Base-by-base conservation (phyloP, 768 basidiomycete species). In the Tricholoma furcatifolium region DNA sequence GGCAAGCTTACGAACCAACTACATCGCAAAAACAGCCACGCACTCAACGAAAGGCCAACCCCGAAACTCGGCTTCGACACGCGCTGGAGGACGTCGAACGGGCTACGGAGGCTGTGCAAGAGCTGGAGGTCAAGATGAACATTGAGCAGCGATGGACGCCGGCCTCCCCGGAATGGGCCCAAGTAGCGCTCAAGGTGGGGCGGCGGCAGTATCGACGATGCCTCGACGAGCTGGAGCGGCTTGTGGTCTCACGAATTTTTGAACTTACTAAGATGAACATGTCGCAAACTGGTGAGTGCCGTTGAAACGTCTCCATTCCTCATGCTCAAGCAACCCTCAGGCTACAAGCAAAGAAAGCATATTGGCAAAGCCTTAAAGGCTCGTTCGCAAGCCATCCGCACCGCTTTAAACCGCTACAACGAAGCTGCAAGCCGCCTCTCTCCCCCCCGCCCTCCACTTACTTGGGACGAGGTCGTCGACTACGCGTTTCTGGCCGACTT, bases 221-320 rank as follows among this genome's bases (percentile, higher is more conserved):
- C 14, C 46, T 69, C 2, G 62, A 69, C 39, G 24, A 40, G 2
- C 47, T 65, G 12, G 57, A 68, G 47, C 45, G 54, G 1, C 39
- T 65, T 1, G 45, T 67, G 6, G 56, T 65, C 6, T 39, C 55
- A 10, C 24, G 59, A 38, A 54, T 67, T 49, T 65, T 66, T 58
- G 60, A n/a, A n/a, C n/a, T n/a, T n/a, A n/a, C n/a, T n/a, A n/a
- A n/a, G n/a, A n/a, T n/a, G n/a, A n/a, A n/a, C n/a, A n/a, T n/a
- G n/a, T n/a, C n/a, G n/a, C n/a, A n/a, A n/a, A n/a, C n/a, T n/a
- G n/a, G n/a, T n/a, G n/a, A n/a, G n/a, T n/a, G n/a, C n/a, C n/a
- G n/a, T n/a, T n/a, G n/a, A n/a, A n/a, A n/a, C n/a, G n/a, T n/a
- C n/a, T n/a, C n/a, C n/a, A n/a, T n/a, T n/a, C n/a, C n/a, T n/a